Base-by-base conservation (phyloP, 768 basidiomycete species). In the Phlebiopsis gigantea region DNA sequence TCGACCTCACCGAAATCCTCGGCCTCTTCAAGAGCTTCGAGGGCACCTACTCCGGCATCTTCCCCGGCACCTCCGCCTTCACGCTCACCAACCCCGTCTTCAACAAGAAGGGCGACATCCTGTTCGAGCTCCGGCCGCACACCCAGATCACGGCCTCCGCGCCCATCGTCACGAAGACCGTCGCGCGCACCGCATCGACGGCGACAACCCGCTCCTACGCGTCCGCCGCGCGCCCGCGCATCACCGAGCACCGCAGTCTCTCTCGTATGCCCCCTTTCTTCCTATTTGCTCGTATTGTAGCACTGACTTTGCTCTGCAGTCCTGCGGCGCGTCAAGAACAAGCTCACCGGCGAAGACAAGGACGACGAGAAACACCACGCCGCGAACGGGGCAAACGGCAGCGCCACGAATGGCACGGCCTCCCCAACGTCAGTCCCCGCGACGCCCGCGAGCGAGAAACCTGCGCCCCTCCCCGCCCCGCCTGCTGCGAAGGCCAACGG, bases 11-110 rank as follows among this genome's bases (percentile, higher is more conserved):
- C 19, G 65, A 66, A 34, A 54, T 68, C 29, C 44, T 65, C 28
- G 41, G 53, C 22, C 61, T 64, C 55, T 61, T 71, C 54, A 59
- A 58, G 46, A 59, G 46, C 28, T 66, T 71, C 62, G 64, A 68
- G 51, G 69, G 68, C 41, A 57, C 51, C 21, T 71, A 69, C 69
- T 43, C 63, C 46, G 60, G 57, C 45, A 63, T 60, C 56, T 68
- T 60, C 46, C 63, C 63, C 34, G 63, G 61, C 39, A 56, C 61
- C 6, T 52, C 61, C 21, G 61, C 66, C n/a, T 69, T 64, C 61
- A 58, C 59, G 25, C 63, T 71, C 42, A 57, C 65, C n/a, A 65
- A 66, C 56, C 70, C 70, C 9, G 62, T 64, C 3, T 71, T 71
- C 65, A 70, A 66, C 59, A 30, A 52, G 49, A 47, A 62, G 28